Evolutionary conservation across 805 yeast genomes (phyloP), one percentile per base, ranked within the genome.

Genomic region (Saccharomycopsis guyanensis): DNA sequence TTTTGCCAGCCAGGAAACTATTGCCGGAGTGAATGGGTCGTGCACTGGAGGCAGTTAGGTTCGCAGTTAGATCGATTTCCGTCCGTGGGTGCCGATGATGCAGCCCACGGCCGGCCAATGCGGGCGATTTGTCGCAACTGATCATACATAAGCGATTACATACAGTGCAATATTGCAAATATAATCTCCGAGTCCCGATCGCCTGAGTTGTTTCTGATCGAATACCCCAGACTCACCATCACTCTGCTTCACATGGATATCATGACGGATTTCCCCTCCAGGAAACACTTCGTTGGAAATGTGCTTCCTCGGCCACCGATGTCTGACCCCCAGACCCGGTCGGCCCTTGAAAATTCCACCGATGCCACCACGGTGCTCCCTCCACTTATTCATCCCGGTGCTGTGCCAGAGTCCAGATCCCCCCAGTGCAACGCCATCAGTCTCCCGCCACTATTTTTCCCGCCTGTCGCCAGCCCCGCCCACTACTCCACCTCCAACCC

Each of bases 401-500:
- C 8, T 7, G 38, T 12, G 10, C 38, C 5, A 34, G 8, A 12
- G 10, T 10, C 10, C 10, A 25, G 10, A 10, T 6, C 29, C 10
- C 10, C 29, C 10, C 29, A 7, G 12, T 5, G 10, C 7, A 13
- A 7, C 13, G 6, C 18, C 7, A 19, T 19, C 40, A 37, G 23
- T 7, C 23, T 37, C 8, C 40, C 40, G 15, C 40, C 40, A 20
- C 7, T 37, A 20, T n/a, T 37, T n/a, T 37, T 37, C 15, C 40
- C 40, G 23, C 27, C 40, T 6, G 23, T 37, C 7, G 37, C 10
- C 6, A 8, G 5, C 19, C 13, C 32, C 32, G 19, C 18, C 10
- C 10, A 15, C 20, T 33, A 33, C 20, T 33, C 37, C 7, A 33
- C 18, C 10, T 33, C 37, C 18, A 33, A 33, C 37, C 37, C 37